Conservation (phyloP, 306 rosid genomes). For the Vigna nakashimae region DNA sequence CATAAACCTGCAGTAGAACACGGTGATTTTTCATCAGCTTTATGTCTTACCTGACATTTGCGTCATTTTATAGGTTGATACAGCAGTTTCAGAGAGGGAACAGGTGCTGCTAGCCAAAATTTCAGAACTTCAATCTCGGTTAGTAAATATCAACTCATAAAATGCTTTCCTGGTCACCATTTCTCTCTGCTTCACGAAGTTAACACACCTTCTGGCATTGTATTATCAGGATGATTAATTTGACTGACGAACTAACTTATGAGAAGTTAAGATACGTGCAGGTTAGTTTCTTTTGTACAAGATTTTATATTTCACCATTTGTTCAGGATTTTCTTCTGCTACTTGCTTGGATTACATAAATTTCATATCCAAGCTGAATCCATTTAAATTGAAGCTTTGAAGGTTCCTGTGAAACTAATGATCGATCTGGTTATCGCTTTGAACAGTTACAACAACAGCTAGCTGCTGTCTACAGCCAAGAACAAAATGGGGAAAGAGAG, state of each 20-base stretch:
- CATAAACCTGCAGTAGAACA: background rate
- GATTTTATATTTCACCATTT: constrained; percentile 14
- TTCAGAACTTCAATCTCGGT: constrained; percentile 94
- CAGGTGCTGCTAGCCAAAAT: constrained; percentile 63
- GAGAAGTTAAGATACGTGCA: constrained; percentile 83
- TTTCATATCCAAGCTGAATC: background rate
- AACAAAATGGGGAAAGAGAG: constrained; percentile 76
- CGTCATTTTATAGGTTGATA: constrained; percentile 62
- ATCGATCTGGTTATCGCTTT: constrained; percentile 37
- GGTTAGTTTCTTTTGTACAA: constrained; percentile 62
- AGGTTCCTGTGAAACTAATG: constrained; percentile 30
- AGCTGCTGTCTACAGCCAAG: constrained; percentile 54
- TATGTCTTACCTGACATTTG: constrained; percentile 20
- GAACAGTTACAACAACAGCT: constrained; percentile 90
- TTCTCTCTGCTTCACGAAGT: constrained; percentile 34
- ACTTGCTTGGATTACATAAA: constrained; percentile 3
- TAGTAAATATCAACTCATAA: constrained; percentile 38
- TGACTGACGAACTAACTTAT: constrained; percentile 75
- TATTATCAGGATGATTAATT: constrained; percentile 72
- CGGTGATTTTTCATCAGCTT: constrained; percentile 20
- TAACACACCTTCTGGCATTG: constrained; percentile 23
- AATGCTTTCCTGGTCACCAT: constrained; percentile 27
- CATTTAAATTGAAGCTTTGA: constrained; percentile 5
- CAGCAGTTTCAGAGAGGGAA: constrained; percentile 80
- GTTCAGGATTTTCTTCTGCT: constrained; percentile 14